phyloP scores from a whole-genome alignment of 805 yeast genomes.

The Schwanniomyces yamadae region DNA sequence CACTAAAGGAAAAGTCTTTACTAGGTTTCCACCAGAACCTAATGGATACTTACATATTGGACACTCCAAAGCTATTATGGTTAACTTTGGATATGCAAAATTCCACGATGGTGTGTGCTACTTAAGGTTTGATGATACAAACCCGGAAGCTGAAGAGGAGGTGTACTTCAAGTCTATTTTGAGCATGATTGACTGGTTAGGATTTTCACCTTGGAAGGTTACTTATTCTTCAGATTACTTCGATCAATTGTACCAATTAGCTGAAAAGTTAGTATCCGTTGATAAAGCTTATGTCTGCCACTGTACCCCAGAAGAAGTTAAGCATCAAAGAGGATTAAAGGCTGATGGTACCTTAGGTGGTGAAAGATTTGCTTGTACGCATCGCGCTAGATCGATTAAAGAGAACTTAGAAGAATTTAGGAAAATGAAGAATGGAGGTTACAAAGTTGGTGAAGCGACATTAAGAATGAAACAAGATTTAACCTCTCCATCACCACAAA shows the following conservation, averaged over 20 bases:
- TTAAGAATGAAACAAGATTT: slow-evolving; percentile 96
- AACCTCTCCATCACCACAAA: slow-evolving; percentile 89
- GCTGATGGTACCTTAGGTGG: slow-evolving; percentile 95
- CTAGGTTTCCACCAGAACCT: slow-evolving; percentile 99
- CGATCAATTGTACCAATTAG: slow-evolving; percentile 82
- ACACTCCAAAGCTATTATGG: slow-evolving; percentile 96
- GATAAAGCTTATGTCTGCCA: slow-evolving; percentile 90
- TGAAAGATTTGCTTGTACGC: slow-evolving; percentile 77
- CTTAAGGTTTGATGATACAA: slow-evolving; percentile 94
- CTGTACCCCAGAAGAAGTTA: slow-evolving; percentile 89
- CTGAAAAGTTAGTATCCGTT: slow-evolving; percentile 70
- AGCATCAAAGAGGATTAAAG: slow-evolving; percentile 84
- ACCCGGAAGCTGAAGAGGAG: slow-evolving; percentile 98
- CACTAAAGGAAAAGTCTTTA: slow-evolving; percentile 80
- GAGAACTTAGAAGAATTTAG: slow-evolving; percentile 79
- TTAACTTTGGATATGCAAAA: slow-evolving; percentile 95
- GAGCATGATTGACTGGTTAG: slow-evolving; percentile 89
- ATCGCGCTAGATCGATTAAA: slow-evolving; percentile 70
- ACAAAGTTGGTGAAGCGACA: slow-evolving; percentile 87
- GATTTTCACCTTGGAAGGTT: slow-evolving; percentile 89
- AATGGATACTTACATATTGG: slow-evolving; percentile 97
- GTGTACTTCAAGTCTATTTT: slow-evolving; percentile 80
- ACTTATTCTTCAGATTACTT: slow-evolving; percentile 97
- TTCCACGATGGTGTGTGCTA: slow-evolving; percentile 84
- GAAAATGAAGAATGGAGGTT: slow-evolving; percentile 87